phyloP scores from a whole-genome alignment of 306 rosid genomes.

The Vigna trinervia region DNA sequence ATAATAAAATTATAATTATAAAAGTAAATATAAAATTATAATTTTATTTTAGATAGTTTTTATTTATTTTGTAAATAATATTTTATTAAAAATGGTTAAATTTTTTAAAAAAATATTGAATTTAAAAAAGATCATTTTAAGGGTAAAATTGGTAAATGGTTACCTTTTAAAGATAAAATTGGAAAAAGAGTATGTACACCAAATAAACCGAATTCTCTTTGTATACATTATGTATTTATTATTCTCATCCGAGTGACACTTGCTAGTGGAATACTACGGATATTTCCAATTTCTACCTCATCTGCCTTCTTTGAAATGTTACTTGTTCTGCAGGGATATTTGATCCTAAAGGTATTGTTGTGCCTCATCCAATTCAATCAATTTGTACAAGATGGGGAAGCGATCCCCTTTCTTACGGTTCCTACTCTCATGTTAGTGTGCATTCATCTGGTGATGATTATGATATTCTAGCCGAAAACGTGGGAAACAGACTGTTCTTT shows the following conservation, averaged over 20 bases:
- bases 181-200: no score
- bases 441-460: constrained; percentile 85
- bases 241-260: background rate
- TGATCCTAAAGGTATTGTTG: constrained; percentile 71
- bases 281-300: constrained; percentile 30
- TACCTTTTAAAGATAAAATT: no score
- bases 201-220: no score
- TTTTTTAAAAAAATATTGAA: no score
- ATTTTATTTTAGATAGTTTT: no score
- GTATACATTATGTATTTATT: background rate
- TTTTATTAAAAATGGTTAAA: no score
- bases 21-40: no score
- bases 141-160: no score
- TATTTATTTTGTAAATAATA: no score
- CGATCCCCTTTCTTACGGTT: constrained; percentile 87
- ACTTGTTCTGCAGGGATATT: constrained; percentile 69
- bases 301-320: constrained; percentile 19
- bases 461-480: constrained; percentile 85
- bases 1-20: no score
- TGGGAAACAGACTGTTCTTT: constrained; percentile 80
- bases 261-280: constrained; percentile 6
- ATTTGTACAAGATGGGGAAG: constrained; percentile 96
- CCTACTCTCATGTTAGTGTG: constrained; percentile 92
- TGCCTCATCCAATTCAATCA: constrained; percentile 81
- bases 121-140: no score